phyloP scores from a whole-genome alignment of 2,329 filamentous ascomycete species.

The Fusarium siculi region DNA sequence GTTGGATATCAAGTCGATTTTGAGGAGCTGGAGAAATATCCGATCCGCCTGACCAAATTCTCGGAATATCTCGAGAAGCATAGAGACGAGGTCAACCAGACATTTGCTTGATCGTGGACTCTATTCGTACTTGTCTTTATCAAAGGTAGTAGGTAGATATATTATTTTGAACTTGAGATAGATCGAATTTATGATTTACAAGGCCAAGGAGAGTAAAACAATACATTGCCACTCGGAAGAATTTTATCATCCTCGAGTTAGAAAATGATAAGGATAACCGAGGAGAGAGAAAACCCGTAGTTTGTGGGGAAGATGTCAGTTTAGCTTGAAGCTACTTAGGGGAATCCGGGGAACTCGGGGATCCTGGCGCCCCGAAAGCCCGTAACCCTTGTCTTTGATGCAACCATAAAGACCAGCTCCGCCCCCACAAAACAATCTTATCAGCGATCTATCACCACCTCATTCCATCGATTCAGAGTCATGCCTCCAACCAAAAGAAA shows the following conservation, averaged over 20 bases:
- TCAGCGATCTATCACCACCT: background rate
- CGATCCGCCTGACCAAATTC: background rate
- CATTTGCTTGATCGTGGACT: background rate
- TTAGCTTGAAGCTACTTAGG: background rate
- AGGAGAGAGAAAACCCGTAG: background rate
- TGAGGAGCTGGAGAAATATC: background rate
- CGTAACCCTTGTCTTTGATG: background rate
- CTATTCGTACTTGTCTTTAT: background rate
- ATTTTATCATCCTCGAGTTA: background rate
- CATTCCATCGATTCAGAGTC: background rate
- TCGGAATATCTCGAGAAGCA: background rate
- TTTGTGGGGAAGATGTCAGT: background rate
- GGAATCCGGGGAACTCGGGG: background rate
- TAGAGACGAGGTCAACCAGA: background rate
- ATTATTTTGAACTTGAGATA: accelerated
- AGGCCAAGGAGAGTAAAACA: background rate
- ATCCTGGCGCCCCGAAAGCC: background rate
- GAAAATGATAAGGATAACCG: background rate
- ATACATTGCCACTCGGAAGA: accelerated
- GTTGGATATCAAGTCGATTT: background rate
- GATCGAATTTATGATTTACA: too few relatives aligned
- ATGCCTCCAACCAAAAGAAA: background rate
- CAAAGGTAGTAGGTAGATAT: background rate
- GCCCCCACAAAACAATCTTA: background rate
- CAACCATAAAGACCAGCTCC: background rate